A percentile compares a stretch with the other conserved stretches of the same genome.
phyloP scores from a whole-genome alignment of 768 basidiomycete genomes.

The Rossbeevera mucosa region DNA sequence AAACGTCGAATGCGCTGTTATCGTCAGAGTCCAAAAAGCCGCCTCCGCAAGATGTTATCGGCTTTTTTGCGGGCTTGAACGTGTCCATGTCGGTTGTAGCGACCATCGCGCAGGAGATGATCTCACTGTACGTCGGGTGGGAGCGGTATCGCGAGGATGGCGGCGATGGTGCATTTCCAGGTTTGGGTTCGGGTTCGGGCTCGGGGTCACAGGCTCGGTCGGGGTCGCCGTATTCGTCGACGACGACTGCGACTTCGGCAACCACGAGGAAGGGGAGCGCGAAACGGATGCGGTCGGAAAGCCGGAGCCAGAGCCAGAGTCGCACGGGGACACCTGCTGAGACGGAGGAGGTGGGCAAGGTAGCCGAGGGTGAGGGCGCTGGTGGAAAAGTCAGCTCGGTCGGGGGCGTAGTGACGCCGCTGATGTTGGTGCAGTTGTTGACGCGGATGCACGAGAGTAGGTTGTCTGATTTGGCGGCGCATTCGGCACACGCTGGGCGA shows the following conservation, averaged over 20 bases:
- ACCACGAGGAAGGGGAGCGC: conserved; percentile 12
- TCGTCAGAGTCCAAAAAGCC: conserved; percentile 32
- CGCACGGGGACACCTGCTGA: conserved; percentile 26
- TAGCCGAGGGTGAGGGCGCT: conserved; percentile 1
- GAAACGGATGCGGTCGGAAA: conserved; percentile 22
- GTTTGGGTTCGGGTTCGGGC: not conserved
- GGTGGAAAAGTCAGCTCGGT: conserved; percentile 27
- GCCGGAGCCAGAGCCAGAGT: conserved; percentile 25
- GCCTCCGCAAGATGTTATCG: conserved; percentile 55
- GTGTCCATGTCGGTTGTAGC: conserved; percentile 79
- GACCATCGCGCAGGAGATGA: conserved; percentile 86
- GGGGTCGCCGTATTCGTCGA: conserved; percentile 21
- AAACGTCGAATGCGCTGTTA: conserved; percentile 29
- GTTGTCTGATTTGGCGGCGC: conserved; percentile 48
- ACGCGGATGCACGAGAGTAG: conserved; percentile 63
- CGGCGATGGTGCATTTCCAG: conserved; percentile 23
- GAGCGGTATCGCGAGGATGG: conserved; percentile 72
- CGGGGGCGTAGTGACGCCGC: conserved; percentile 40
- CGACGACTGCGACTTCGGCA: not conserved
- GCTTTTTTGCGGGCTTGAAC: conserved; percentile 83
- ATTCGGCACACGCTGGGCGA: conserved; percentile 42
- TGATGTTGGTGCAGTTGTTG: conserved; percentile 52
- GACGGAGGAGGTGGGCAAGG: conserved; percentile 16
- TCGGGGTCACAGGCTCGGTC: conserved; percentile 3
- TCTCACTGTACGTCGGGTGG: conserved; percentile 87